A percentile compares a stretch with the other conserved stretches of the same genome.
Evolutionary conservation across 2,329 filamentous ascomycete genomes (phyloP).

Genomic region (Fusarium austroafricanum): DNA sequence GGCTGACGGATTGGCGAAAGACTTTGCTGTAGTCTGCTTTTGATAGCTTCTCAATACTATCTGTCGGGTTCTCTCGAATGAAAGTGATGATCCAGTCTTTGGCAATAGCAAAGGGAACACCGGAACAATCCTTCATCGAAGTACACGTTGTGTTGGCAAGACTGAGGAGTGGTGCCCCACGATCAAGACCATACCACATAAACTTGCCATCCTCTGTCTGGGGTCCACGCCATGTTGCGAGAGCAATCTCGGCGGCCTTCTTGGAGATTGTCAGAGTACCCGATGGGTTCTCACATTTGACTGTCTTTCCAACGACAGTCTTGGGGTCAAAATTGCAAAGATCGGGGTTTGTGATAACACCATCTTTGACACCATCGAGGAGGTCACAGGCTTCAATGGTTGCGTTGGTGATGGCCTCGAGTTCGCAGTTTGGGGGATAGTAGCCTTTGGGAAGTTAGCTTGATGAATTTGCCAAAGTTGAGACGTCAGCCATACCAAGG

Average conservation of each 20-base stretch:
- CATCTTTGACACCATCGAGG: conserved; percentile 42
- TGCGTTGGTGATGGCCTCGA: conserved; percentile 49
- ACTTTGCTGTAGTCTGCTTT: conserved; percentile 1
- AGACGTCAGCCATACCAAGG: not conserved
- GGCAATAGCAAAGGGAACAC: conserved; percentile 10
- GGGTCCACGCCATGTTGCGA: conserved; percentile 18
- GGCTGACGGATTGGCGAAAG: conserved; percentile 24
- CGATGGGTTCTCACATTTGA: conserved; percentile 19
- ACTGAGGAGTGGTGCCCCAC: not conserved
- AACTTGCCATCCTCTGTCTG: conserved; percentile 16
- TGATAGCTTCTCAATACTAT: not conserved
- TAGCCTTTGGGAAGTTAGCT: not conserved
- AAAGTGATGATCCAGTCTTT: conserved; percentile 19
- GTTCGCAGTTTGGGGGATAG: conserved; percentile 51
- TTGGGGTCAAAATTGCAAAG: conserved; percentile 40
- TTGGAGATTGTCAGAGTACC: conserved; percentile 6
- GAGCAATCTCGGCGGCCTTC: conserved; percentile 10
- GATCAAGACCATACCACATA: conserved; percentile 27
- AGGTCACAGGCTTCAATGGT: conserved; percentile 51
- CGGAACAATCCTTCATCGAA: not conserved
- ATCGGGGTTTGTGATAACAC: conserved; percentile 33
- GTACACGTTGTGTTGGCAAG: conserved; percentile 24
- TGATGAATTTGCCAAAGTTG: accelerated
- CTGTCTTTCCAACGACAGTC: conserved; percentile 22
- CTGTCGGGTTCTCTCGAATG: not conserved